These are phyloP conservation scores for Leccinum uliginosum DNA, from an alignment of 768 basidiomycete species.

Conservation along the genomic window DNA sequence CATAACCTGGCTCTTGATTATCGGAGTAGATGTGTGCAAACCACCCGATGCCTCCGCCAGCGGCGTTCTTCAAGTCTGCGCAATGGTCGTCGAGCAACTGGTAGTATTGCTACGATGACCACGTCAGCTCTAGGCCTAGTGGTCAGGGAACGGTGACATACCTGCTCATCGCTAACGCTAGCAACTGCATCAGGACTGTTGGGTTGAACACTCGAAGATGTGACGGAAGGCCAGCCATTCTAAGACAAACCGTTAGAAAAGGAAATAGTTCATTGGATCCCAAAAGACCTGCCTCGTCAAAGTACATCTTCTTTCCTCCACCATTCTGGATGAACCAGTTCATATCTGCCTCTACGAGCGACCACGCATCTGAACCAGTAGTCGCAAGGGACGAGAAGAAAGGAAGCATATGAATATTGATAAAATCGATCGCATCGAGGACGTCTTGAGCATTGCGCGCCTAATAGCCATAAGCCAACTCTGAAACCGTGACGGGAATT, in stretches of 20 bases:
- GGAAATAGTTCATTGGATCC: neutral
- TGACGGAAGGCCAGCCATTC: constrained; percentile 78
- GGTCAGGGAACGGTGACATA: constrained; percentile 24
- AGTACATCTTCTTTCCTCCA: constrained; percentile 68
- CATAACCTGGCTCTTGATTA: constrained; percentile 62
- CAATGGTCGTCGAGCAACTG: constrained; percentile 62
- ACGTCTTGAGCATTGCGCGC: constrained; percentile 47
- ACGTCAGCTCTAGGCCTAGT: neutral
- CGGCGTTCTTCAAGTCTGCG: constrained; percentile 51
- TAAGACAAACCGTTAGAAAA: constrained; percentile 22
- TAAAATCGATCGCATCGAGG: constrained; percentile 55
- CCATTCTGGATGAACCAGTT: constrained; percentile 66
- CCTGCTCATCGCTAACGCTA: constrained; percentile 57
- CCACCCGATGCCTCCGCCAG: constrained; percentile 70
- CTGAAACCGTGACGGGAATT: constrained; percentile 69
- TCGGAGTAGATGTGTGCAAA: constrained; percentile 80
- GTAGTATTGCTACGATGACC: constrained; percentile 44
- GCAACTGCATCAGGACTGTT: constrained; percentile 62
- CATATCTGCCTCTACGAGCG: constrained; percentile 53
- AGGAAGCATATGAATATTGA: constrained; percentile 69
- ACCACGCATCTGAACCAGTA: constrained; percentile 57
- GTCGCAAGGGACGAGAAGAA: constrained; percentile 44
- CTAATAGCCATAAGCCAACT: constrained; percentile 60
- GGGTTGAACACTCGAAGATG: constrained; percentile 56
- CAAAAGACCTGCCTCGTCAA: constrained; percentile 50